Conservation (phyloP, 2,329 filamentous ascomycete genomes). For the Cladosporium sphaerospermum region DNA sequence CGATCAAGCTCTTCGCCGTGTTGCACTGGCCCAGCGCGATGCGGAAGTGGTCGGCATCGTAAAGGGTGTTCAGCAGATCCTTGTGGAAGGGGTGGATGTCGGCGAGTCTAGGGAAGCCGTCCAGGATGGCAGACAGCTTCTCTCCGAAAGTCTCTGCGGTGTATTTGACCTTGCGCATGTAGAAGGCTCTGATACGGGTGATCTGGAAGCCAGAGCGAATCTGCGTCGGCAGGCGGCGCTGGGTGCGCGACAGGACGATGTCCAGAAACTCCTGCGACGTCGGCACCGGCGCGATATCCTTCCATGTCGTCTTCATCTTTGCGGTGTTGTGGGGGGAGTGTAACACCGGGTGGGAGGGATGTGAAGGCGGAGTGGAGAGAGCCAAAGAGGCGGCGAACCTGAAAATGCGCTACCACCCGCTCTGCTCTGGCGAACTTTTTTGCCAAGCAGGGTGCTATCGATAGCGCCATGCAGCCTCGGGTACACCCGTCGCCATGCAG, state of each 20-base stretch:
- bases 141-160: slow-evolving; percentile 95
- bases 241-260: slow-evolving; percentile 89
- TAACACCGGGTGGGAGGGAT: not conserved
- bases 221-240: slow-evolving; percentile 88
- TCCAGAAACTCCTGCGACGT: slow-evolving; percentile 95
- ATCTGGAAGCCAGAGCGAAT: slow-evolving; percentile 96
- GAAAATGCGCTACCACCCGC: not conserved
- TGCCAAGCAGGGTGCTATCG: not conserved
- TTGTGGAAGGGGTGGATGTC: slow-evolving; percentile 95
- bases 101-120: slow-evolving; percentile 84
- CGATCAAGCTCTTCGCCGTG: slow-evolving; percentile 92
- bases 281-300: slow-evolving; percentile 52
- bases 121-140: slow-evolving; percentile 83
- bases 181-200: slow-evolving; percentile 87
- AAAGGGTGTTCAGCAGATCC: slow-evolving; percentile 92
- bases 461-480: not conserved
- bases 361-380: not conserved
- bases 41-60: slow-evolving; percentile 95
- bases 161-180: slow-evolving; percentile 97
- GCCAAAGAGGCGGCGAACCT: not conserved
- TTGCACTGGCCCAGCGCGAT: slow-evolving; percentile 95
- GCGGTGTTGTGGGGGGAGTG: slow-evolving; percentile 13
- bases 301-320: slow-evolving; percentile 55
- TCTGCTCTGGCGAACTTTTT: not conserved
- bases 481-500: too few relatives aligned